phyloP scores from a whole-genome alignment of 306 rosid species.

The Glycyrrhiza uralensis region DNA sequence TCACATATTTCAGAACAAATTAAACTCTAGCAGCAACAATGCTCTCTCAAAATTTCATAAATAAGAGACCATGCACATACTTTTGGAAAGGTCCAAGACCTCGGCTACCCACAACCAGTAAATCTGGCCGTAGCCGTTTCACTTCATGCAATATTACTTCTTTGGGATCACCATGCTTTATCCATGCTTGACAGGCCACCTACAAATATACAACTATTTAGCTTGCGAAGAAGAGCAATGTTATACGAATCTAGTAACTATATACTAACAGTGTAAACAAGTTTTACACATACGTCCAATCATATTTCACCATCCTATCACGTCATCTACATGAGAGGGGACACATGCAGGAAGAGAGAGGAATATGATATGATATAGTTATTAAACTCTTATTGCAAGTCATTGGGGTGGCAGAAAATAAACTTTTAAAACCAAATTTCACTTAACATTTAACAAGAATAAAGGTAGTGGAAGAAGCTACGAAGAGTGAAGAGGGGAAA shows the following conservation, averaged over 20 bases:
- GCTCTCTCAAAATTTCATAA: neutral
- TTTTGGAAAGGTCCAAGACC: conserved; percentile 98
- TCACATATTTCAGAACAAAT: neutral
- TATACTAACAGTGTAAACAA: too few species aligned
- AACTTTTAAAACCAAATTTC: neutral
- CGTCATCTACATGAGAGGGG: too few species aligned
- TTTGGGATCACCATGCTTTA: conserved; percentile 74
- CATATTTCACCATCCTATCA: too few species aligned
- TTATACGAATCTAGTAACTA: too few species aligned
- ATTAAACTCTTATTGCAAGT: too few species aligned
- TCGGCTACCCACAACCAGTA: conserved; percentile 85
- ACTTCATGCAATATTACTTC: conserved; percentile 85
- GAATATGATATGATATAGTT: too few species aligned
- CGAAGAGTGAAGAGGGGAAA: neutral
- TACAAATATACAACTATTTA: conserved; percentile 27
- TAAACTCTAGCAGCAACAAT: neutral
- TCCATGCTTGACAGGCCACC: conserved; percentile 87
- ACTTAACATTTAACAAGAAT: neutral
- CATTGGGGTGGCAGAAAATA: neutral
- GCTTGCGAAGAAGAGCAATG: too few species aligned
- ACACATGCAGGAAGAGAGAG: too few species aligned
- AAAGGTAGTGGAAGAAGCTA: neutral
- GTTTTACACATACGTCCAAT: too few species aligned
- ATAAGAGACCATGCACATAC: conserved; percentile 29
- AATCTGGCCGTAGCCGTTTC: conserved; percentile 63